phyloP scores from a whole-genome alignment of 192 early-diverging fungal species.

The Linderina pennispora region DNA sequence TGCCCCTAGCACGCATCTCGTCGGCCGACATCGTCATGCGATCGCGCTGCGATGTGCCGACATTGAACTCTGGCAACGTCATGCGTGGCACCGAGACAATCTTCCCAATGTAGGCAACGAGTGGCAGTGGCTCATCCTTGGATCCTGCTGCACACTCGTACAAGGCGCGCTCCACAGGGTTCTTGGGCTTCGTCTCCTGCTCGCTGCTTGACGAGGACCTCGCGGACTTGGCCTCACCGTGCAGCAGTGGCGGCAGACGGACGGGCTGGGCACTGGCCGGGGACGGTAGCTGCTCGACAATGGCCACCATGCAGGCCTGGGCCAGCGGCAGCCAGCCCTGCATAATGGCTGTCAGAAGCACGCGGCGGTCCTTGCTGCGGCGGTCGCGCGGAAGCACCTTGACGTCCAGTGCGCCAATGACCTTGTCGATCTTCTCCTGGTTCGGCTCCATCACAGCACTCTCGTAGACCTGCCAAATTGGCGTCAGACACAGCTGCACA shows the following conservation, averaged over 20 bases:
- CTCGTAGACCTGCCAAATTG: slow-evolving; percentile 95
- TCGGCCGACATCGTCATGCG: slow-evolving; percentile 73
- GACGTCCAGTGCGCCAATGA: slow-evolving; percentile 78
- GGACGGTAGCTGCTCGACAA: slow-evolving; percentile 84
- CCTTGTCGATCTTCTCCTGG: slow-evolving; percentile 88
- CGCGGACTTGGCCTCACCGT: slow-evolving; percentile 27
- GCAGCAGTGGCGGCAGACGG: slow-evolving; percentile 75
- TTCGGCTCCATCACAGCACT: slow-evolving; percentile 58
- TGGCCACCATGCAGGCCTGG: slow-evolving; percentile 75
- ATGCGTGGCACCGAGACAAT: slow-evolving; percentile 82
- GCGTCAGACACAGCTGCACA: slow-evolving; percentile 91
- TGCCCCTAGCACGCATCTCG: slow-evolving; percentile 77
- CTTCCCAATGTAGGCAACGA: slow-evolving; percentile 88
- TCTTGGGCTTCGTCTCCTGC: slow-evolving; percentile 43
- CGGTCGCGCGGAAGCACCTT: slow-evolving; percentile 91
- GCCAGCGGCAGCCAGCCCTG: slow-evolving; percentile 94
- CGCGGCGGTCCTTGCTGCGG: slow-evolving; percentile 72
- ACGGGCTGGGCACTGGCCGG: slow-evolving; percentile 73
- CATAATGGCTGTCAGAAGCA: slow-evolving; percentile 76
- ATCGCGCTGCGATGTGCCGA: slow-evolving; percentile 43
- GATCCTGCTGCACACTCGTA: slow-evolving; percentile 60
- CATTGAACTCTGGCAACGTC: slow-evolving; percentile 56
- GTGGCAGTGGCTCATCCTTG: slow-evolving; percentile 47
- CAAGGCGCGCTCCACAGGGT: slow-evolving; percentile 66
- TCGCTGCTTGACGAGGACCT: slow-evolving; percentile 13